Percentiles rank a stretch among this genome's conserved stretches.
These are phyloP conservation scores for Brassica napus DNA, from an alignment of 345 rosid species.

Conservation along the genomic window Da-Ae NC_063447.1:3345001-3345500, in stretches of 20 bases:
- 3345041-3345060: conserved; percentile 73
- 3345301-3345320: conserved; percentile 87
- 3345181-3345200: conserved; percentile 91
- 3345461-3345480: not conserved
- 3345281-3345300: conserved; percentile 70
- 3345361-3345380: conserved; percentile 67
- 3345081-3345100: conserved; percentile 58
- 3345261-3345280: conserved; percentile 76
- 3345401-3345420: conserved; percentile 12
- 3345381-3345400: conserved; percentile 60
- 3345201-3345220: conserved; percentile 71
- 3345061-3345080: conserved; percentile 85
- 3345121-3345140: conserved; percentile 50
- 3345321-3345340: conserved; percentile 89
- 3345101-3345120: conserved; percentile 61
- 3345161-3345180: conserved; percentile 61
- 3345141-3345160: conserved; percentile 46
- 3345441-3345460: conserved; percentile 13
- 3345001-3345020: conserved; percentile 75
- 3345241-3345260: conserved; percentile 82
- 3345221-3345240: conserved; percentile 59
- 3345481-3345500: conserved; percentile 25
- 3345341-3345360: conserved; percentile 71
- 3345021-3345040: conserved; percentile 66
- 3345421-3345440: conserved; percentile 21